These are phyloP conservation scores for Aspergillus latus DNA, from an alignment of 2,329 filamentous ascomycete genomes.

Conservation along the genomic window DNA sequence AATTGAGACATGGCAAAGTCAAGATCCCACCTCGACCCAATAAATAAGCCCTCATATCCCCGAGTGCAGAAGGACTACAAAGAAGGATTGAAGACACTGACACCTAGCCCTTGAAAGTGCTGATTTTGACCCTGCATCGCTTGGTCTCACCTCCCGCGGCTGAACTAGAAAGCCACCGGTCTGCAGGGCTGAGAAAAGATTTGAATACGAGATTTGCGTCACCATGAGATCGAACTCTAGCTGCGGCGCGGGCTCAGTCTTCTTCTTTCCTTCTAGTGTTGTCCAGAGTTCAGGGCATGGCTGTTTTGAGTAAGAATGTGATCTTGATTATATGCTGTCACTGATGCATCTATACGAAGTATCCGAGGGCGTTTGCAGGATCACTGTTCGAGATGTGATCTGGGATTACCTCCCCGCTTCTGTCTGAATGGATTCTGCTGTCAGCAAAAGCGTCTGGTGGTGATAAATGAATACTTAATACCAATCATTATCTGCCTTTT, in stretches of 20 bases:
- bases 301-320: neutral
- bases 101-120: conserved; percentile 2
- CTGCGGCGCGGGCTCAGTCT: neutral
- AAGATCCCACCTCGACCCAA: neutral
- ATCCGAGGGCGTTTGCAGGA: neutral
- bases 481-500: neutral
- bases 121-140: neutral
- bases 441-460: neutral
- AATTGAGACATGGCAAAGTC: neutral
- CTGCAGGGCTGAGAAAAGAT: neutral
- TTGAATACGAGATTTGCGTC: conserved; percentile 14
- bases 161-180: conserved; percentile 4
- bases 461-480: neutral
- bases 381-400: neutral
- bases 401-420: neutral
- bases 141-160: neutral
- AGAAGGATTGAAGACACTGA: conserved; percentile 2
- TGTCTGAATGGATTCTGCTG: too few species aligned
- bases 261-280: neutral
- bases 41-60: neutral
- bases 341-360: neutral
- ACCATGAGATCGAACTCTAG: neutral
- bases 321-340: neutral
- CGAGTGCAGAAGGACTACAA: neutral
- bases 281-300: neutral